Base-by-base conservation (phyloP, 140 eudicot genomes). In the Oenanthe javanica region DNA sequence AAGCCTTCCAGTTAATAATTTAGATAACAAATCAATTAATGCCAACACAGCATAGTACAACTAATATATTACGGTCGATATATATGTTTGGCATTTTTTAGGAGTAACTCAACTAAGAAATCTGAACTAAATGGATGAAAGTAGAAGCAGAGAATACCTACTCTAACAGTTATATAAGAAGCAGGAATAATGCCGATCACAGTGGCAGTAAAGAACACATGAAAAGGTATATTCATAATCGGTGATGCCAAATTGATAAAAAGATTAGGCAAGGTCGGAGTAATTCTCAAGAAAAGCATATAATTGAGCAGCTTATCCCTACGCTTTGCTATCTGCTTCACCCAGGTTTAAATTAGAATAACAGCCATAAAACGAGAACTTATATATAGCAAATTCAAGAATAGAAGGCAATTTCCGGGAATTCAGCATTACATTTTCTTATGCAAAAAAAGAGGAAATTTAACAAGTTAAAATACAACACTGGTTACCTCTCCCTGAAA, bases 261-360 rank as follows among this genome's bases (percentile, higher is more conserved):
- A 43, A 43, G 46, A 43, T 43, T 43, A 43, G 46, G 46, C 6
- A 43, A 43, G 46, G 46, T 88, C 74, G 97, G 98, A 40, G 93
- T 93, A 42, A 93, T 85, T 87, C 98, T 89, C 85, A 91, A n/a
- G 73, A 93, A 93, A 51, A 93, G 96, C 98, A 93, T 91, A 88
- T 93, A 93, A 80, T 93, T 93, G 81, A 93, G 89, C 89, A 91
- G 80, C 84, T 89, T 93, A 79, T 93, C 98, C 73, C 91, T 86
- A 51, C 90, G 87, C 84, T 93, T 93, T 19, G 96, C 92, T 49
- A 93, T 85, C 98, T 93, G 86, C 51, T 77, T 66, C 9, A 6
- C 4, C n/a, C 25, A 57, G 18, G 66, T 57, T 5, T 21, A 57
- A 18, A 15, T 57, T 57, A 57, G 66, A 57, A 57, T 21, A 6